Evolutionary conservation across 345 rosid species (phyloP).

Genomic region (Punica granatum): DNA sequence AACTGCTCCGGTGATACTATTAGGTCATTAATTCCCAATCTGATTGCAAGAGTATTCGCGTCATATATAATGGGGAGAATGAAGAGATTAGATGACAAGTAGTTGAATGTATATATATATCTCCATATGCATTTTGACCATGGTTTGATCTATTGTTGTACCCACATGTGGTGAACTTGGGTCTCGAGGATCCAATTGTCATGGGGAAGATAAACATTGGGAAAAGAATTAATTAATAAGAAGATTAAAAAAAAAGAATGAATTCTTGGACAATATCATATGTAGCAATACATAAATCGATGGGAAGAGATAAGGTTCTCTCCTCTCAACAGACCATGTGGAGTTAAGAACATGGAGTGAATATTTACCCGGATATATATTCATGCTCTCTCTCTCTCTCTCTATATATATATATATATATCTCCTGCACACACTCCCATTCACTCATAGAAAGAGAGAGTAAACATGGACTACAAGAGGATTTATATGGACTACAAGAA

Average conservation of each 20-base stretch:
- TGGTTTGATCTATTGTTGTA: not conserved
- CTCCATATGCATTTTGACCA: not conserved
- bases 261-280: too few relatives aligned
- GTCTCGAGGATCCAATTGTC: conserved; percentile 7
- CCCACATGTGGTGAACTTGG: conserved; percentile 9
- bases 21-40: too few relatives aligned
- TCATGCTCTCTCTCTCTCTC: conserved; percentile 10
- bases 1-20: too few relatives aligned
- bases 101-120: not conserved
- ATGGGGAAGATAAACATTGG: not conserved
- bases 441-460: too few relatives aligned
- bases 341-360: not conserved
- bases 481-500: too few relatives aligned
- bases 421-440: conserved; percentile 2
- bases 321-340: conserved; percentile 2
- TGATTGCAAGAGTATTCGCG: too few relatives aligned
- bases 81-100: too few relatives aligned
- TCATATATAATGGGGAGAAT: too few relatives aligned
- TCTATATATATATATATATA: too few relatives aligned
- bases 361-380: conserved; percentile 6
- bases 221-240: not conserved
- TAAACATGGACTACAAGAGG: too few relatives aligned
- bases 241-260: not conserved
- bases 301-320: not conserved
- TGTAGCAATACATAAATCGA: not conserved